Percentiles rank a stretch among this genome's conserved stretches.
Conservation (phyloP, 148 eudicot genomes). For the Dianthus caryophyllus region DNA sequence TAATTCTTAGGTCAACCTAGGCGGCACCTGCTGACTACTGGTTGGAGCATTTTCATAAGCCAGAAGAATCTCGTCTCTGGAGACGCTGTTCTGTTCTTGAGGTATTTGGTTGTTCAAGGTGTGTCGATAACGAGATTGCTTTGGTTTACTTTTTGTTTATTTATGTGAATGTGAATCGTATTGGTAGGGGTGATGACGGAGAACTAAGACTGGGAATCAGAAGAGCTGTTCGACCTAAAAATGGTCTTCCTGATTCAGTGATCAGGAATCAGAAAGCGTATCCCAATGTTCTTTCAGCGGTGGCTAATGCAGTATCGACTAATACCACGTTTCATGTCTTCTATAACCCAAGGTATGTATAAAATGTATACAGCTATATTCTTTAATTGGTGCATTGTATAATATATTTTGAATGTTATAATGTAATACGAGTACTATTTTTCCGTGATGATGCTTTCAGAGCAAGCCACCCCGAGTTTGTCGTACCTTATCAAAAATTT, state of each 20-base stretch:
- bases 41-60: conserved; percentile 90
- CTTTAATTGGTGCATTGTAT: not conserved
- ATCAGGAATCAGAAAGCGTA: conserved; percentile 48
- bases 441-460: conserved; percentile 34
- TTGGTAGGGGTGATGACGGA: conserved; percentile 76
- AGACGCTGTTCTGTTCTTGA: conserved; percentile 90
- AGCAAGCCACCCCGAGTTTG: conserved; percentile 79
- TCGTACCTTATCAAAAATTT: conserved; percentile 57
- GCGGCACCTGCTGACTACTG: conserved; percentile 89
- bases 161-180: too few relatives aligned
- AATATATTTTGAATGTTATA: not conserved
- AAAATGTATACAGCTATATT: not conserved
- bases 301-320: conserved; percentile 61
- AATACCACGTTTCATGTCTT: conserved; percentile 56
- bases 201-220: conserved; percentile 75
- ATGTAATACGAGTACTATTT: not conserved
- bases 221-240: conserved; percentile 74
- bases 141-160: not conserved
- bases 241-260: conserved; percentile 59
- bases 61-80: conserved; percentile 80
- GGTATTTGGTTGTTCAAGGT: conserved; percentile 34
- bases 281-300: conserved; percentile 50
- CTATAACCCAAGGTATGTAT: conserved; percentile 74
- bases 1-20: conserved; percentile 79
- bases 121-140: not conserved